Conservation (phyloP, 2,329 filamentous ascomycete genomes). For the Thelonectria rubi region DNA sequence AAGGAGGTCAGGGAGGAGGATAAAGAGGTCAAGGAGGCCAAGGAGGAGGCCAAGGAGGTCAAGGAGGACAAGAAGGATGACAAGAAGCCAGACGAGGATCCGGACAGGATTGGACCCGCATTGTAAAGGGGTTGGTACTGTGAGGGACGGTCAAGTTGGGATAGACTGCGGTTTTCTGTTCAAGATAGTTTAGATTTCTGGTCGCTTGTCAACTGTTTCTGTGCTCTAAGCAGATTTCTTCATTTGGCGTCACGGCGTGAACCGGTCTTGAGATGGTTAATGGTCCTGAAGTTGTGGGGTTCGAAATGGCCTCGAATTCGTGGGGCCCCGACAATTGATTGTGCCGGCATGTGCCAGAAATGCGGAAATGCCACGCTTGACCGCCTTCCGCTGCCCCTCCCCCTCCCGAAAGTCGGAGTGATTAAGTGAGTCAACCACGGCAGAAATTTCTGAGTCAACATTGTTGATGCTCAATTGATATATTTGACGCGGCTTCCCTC, state of each 20-base stretch:
- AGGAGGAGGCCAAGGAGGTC: not conserved
- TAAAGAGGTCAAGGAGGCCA: not conserved
- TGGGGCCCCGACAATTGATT: too few relatives aligned
- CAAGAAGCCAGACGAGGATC: not conserved
- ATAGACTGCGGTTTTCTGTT: too few relatives aligned
- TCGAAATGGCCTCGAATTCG: too few relatives aligned
- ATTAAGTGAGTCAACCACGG: not conserved
- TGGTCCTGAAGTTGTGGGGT: too few relatives aligned
- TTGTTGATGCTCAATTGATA: conserved; percentile 4
- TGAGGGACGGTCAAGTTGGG: not conserved
- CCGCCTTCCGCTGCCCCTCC: too few relatives aligned
- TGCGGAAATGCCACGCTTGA: not conserved
- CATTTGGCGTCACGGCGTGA: too few relatives aligned
- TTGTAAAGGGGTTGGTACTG: not conserved
- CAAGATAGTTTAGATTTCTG: too few relatives aligned
- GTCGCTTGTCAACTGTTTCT: too few relatives aligned
- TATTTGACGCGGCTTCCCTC: not conserved
- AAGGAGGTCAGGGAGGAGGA: not conserved
- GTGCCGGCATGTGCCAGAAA: not conserved
- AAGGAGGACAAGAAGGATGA: not conserved
- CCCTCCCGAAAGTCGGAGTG: not conserved
- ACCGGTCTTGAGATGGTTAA: too few relatives aligned
- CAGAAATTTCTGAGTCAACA: not conserved
- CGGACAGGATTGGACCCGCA: too few relatives aligned
- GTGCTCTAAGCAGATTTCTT: too few relatives aligned